Evolutionary conservation across 495 filamentous ascomycete genomes (phyloP), one percentile per base, ranked within the genome.

Genomic region (Aspergillus campestris): DNA sequence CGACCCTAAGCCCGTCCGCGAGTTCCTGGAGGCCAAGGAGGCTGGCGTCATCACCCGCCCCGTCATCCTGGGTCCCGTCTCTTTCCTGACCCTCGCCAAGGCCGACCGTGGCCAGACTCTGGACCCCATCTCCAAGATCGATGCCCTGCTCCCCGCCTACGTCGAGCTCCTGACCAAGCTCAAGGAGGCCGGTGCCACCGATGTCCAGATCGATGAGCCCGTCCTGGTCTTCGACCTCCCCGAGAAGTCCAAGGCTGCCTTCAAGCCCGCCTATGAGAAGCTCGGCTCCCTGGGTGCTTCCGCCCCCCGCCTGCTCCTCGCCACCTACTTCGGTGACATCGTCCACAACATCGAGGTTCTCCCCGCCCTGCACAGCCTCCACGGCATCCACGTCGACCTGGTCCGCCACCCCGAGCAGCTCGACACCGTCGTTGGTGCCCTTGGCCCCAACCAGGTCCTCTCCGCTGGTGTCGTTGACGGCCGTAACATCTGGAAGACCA

Each of bases 401-500:
- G 94, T 95, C 72, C 88, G 92, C 60, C 85, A 94, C 75, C 92
- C 92, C 37, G 89, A 96, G 74, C 92, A 98, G 75, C 85, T 98
- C 39, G 81, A 89, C 31, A 78, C 79, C 39, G 86, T 95, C 58
- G 61, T 86, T 44, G 72, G 65, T 50, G 78, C 82, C 52, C 80
- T 95, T 43, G 88, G 89, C 56, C 74, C 86, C 50, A 84, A 86
- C 59, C 92, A 95, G 71, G 69, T 81, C 46, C 84, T 98, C 47
- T 97, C 94, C 44, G 80, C 79, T 56, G 92, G 92, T 83, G 83
- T 98, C 54, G 92, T 98, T 52, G 89, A 97, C 59, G 94, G 92
- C 56, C 87, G 92, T 62, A 98, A 98, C 79, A 98, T 98, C 80
- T 98, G 92, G 92, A 97, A 98, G 88, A 95, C 87, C 71, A 88